Evolutionary conservation across 345 rosid genomes (phyloP).

Genomic region (Anacardium occidentale): DNA sequence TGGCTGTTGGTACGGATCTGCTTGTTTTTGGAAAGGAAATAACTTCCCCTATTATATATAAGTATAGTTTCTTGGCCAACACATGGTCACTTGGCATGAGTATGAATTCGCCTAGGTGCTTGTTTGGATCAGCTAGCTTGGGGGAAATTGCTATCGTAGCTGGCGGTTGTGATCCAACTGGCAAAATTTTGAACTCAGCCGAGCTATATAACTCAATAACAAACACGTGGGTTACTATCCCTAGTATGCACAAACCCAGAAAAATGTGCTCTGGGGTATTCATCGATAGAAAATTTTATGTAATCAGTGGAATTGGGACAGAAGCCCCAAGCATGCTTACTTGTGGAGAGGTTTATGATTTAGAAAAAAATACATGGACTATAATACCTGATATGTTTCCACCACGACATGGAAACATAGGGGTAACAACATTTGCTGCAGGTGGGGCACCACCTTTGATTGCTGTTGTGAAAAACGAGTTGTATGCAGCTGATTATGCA

Average conservation of each 20-base stretch:
- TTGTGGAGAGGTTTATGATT: slow-evolving; percentile 67
- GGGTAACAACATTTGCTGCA: slow-evolving; percentile 22
- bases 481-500: slow-evolving; percentile 72
- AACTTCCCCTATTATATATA: slow-evolving; percentile 36
- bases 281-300: slow-evolving; percentile 79
- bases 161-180: slow-evolving; percentile 66
- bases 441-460: slow-evolving; percentile 75
- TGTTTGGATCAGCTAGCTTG: slow-evolving; percentile 70
- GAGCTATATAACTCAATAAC: slow-evolving; percentile 72
- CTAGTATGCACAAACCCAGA: slow-evolving; percentile 63
- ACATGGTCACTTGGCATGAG: slow-evolving; percentile 47
- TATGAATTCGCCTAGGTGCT: slow-evolving; percentile 65
- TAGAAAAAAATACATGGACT: slow-evolving; percentile 50
- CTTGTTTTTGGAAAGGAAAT: slow-evolving; percentile 67
- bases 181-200: slow-evolving; percentile 48
- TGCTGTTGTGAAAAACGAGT: slow-evolving; percentile 69
- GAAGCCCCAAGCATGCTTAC: slow-evolving; percentile 38
- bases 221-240: slow-evolving; percentile 53
- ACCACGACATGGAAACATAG: slow-evolving; percentile 25
- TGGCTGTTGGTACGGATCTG: slow-evolving; percentile 63
- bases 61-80: slow-evolving; percentile 49
- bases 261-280: slow-evolving; percentile 76
- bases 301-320: slow-evolving; percentile 64
- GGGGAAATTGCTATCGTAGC: slow-evolving; percentile 76
- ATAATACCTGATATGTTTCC: slow-evolving; percentile 71